Conservation (phyloP, 2,329 filamentous ascomycete species). For the Nigrospora sphaerica region DNA sequence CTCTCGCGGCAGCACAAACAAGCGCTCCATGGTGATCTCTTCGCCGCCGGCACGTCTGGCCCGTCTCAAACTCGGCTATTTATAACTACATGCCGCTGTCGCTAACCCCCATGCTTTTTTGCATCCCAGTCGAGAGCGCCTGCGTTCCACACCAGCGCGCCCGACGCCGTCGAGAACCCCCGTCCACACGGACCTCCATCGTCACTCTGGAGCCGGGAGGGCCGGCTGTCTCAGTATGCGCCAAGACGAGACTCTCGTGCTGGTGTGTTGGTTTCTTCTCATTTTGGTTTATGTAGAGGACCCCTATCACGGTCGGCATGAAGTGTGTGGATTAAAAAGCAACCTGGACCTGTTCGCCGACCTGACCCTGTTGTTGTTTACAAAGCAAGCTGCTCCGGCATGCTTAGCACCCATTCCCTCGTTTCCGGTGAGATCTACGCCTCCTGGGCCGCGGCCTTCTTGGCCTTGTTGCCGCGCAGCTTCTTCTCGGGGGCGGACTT, state of each 20-base stretch:
- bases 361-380: background rate
- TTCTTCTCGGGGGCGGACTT: constrained; percentile 71
- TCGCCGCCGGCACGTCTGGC: too few species aligned
- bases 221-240: too few species aligned
- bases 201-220: too few species aligned
- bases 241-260: too few species aligned
- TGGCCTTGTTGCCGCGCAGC: constrained; percentile 72
- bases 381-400: background rate
- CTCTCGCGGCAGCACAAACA: background rate
- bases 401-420: constrained; percentile 2
- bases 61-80: too few species aligned
- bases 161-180: too few species aligned
- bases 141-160: too few species aligned
- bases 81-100: too few species aligned
- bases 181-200: too few species aligned
- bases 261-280: background rate
- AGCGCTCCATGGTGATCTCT: background rate
- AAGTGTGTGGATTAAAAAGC: background rate
- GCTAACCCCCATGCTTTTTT: too few species aligned
- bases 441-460: constrained; percentile 55
- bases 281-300: constrained; percentile 1
- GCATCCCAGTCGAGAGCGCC: too few species aligned
- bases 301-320: background rate
- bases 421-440: constrained; percentile 17
- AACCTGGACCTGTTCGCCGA: constrained; percentile 2